Evolutionary conservation across 768 basidiomycete species (phyloP).

Genomic region (Galerina marginata): DNA sequence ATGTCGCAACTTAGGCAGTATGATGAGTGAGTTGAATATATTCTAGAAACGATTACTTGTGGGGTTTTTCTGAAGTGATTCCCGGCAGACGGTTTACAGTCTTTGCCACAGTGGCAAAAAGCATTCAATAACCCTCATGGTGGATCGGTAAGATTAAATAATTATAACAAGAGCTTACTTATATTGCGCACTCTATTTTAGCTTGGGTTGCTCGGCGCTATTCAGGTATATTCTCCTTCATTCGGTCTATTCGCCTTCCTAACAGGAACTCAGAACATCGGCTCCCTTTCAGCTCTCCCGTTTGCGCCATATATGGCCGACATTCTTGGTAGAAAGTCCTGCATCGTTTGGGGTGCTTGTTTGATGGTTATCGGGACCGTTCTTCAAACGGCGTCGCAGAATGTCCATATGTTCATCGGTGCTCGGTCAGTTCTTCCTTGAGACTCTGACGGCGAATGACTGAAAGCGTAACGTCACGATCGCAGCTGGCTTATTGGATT

Average conservation of each 20-base stretch:
- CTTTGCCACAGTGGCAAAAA: slow-evolving; percentile 25
- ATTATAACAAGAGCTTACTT: background rate
- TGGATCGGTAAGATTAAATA: slow-evolving; percentile 20
- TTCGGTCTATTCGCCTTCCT: background rate
- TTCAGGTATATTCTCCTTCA: slow-evolving; percentile 18
- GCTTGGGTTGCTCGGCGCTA: slow-evolving; percentile 27
- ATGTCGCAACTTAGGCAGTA: slow-evolving; percentile 26
- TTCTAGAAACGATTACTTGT: no score
- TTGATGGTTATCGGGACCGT: slow-evolving; percentile 56
- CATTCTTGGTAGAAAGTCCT: slow-evolving; percentile 52
- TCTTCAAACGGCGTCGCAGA: slow-evolving; percentile 56
- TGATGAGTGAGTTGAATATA: slow-evolving; percentile 30
- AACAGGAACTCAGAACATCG: slow-evolving; percentile 22
- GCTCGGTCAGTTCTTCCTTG: slow-evolving; percentile 38
- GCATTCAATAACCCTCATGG: slow-evolving; percentile 24
- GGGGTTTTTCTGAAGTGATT: background rate
- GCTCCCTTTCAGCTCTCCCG: slow-evolving; percentile 27
- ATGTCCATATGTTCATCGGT: slow-evolving; percentile 61
- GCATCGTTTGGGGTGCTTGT: slow-evolving; percentile 53
- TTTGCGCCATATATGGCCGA: slow-evolving; percentile 42
- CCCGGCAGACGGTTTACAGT: slow-evolving; percentile 27
- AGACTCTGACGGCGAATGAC: background rate
- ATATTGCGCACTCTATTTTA: background rate
- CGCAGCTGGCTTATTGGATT: slow-evolving; percentile 26
- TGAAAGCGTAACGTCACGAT: background rate